Evolutionary conservation across 148 eudicot species (phyloP).

Genomic region (Agrostemma githago): DNA sequence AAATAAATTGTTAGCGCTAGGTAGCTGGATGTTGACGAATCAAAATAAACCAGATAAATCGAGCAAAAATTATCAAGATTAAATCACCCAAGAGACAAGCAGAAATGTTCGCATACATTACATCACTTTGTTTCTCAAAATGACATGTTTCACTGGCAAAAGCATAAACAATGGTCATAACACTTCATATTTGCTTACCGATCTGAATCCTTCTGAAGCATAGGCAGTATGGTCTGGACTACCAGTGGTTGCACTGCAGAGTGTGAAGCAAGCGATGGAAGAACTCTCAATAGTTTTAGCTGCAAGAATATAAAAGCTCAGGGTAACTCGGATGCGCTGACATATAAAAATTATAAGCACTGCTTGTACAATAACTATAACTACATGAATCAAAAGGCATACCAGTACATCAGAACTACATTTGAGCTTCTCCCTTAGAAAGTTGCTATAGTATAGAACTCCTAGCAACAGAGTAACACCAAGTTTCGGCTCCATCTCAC

Average conservation of each 20-base stretch:
- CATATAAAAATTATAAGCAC: background rate
- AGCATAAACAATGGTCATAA: background rate
- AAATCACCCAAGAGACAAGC: background rate
- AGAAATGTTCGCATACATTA: constrained; percentile 1
- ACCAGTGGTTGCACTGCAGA: constrained; percentile 72
- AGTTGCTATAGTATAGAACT: constrained; percentile 57
- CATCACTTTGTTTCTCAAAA: background rate
- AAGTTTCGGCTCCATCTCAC: constrained; percentile 61
- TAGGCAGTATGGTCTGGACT: constrained; percentile 75
- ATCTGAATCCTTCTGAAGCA: constrained; percentile 77
- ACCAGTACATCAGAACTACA: constrained; percentile 47
- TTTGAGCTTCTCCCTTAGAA: constrained; percentile 33
- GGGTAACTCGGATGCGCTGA: background rate
- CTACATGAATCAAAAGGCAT: constrained; percentile 26
- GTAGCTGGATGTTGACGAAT: too few relatives aligned
- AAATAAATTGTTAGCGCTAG: background rate
- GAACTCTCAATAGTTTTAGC: constrained; percentile 67
- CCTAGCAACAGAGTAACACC: constrained; percentile 67
- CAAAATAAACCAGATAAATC: background rate
- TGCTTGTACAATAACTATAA: background rate
- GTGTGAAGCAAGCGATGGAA: constrained; percentile 83
- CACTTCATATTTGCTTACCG: constrained; percentile 42
- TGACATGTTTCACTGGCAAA: background rate
- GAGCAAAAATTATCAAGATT: background rate
- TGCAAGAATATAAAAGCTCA: constrained; percentile 30